Evolutionary conservation across 2,329 filamentous ascomycete species (phyloP).

Genomic region (Trichoderma hamatum): DNA sequence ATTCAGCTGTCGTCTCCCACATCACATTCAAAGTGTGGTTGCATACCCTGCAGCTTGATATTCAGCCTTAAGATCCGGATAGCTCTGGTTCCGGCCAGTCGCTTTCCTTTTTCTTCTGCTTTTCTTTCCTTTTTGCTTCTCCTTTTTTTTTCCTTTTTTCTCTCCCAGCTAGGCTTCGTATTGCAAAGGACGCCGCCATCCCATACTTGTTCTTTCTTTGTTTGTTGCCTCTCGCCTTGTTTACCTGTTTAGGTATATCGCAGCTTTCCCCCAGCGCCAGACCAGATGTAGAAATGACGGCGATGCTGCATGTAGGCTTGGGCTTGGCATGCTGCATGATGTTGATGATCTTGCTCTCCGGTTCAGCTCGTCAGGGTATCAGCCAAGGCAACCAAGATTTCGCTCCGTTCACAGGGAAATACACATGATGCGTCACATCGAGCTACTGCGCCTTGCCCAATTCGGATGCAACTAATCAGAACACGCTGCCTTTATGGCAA

Average conservation of each 20-base stretch:
- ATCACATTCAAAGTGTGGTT: background rate
- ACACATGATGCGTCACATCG: slow-evolving; percentile 6
- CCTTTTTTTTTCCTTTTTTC: background rate
- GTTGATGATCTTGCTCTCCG: background rate
- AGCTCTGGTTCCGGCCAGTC: background rate
- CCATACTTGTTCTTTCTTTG: background rate
- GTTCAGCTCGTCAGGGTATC: background rate
- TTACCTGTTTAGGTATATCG: background rate
- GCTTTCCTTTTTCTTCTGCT: background rate
- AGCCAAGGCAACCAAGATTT: background rate
- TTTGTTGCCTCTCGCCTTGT: background rate
- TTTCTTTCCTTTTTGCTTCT: slow-evolving; percentile 2
- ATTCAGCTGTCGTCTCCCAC: background rate
- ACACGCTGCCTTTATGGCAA: background rate
- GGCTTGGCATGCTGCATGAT: background rate
- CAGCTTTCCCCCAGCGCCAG: background rate
- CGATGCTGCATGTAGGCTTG: background rate
- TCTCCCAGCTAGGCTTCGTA: background rate
- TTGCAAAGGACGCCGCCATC: background rate
- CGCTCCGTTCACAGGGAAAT: background rate
- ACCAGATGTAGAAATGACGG: background rate
- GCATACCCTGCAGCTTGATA: background rate
- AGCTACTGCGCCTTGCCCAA: background rate
- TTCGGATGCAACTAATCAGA: slow-evolving; percentile 13
- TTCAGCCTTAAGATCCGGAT: background rate